Conservation (phyloP, 2,329 filamentous ascomycete species). For the Calycina herbarum region DNA sequence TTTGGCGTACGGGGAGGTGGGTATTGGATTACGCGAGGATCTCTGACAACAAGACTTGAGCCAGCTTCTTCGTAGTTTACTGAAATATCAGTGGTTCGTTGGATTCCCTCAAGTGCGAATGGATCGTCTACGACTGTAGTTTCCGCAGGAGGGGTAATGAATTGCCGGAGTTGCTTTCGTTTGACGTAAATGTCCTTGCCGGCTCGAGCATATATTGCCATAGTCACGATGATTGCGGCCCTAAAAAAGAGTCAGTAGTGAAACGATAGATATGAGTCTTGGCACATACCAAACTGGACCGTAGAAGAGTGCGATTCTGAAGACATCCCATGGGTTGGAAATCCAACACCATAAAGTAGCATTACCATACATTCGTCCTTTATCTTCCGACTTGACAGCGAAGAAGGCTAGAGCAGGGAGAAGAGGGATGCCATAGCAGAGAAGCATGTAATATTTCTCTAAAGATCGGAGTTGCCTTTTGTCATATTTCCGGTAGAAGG, state of each 20-base stretch:
- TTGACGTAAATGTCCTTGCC: conserved; percentile 68
- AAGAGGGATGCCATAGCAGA: conserved; percentile 73
- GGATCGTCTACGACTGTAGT: conserved; percentile 28
- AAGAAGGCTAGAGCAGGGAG: conserved; percentile 67
- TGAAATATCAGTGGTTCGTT: conserved; percentile 64
- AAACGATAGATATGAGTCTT: not conserved
- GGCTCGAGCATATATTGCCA: conserved; percentile 66
- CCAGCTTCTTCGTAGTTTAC: conserved; percentile 46
- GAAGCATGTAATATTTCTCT: conserved; percentile 68
- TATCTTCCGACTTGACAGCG: conserved; percentile 55
- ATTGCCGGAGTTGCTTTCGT: conserved; percentile 59
- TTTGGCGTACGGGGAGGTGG: not conserved
- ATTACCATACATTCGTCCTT: conserved; percentile 68
- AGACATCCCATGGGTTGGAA: conserved; percentile 62
- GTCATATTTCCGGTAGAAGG: conserved; percentile 74
- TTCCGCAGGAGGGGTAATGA: conserved; percentile 44
- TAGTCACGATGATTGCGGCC: conserved; percentile 60
- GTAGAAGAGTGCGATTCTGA: conserved; percentile 76
- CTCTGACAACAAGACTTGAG: conserved; percentile 4
- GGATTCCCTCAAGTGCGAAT: conserved; percentile 35
- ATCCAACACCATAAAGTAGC: conserved; percentile 85
- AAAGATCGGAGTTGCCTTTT: conserved; percentile 62
- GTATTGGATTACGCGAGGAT: conserved; percentile 1
- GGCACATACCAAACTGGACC: conserved; percentile 63
- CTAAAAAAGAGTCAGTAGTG: conserved; percentile 39